Evolutionary conservation across 2,329 filamentous ascomycete genomes (phyloP).

Genomic region (Exophiala xenobiotica): DNA sequence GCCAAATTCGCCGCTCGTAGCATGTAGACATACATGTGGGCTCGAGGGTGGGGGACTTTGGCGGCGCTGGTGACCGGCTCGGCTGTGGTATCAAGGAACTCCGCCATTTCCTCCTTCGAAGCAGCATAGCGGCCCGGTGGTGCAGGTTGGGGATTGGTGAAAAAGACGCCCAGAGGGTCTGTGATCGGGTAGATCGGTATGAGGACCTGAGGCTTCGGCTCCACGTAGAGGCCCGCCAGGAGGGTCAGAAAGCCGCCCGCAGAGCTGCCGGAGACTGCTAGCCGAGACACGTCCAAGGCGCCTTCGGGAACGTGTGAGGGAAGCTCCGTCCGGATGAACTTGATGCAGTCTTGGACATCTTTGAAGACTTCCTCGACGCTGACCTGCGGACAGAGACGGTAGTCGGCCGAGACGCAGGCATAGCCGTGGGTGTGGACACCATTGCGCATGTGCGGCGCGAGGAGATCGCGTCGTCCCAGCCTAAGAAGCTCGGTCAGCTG

Average conservation of each 20-base stretch:
- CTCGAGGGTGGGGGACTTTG: background rate
- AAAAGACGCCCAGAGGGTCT: constrained; percentile 3
- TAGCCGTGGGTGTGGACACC: constrained; percentile 1
- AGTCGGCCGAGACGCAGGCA: constrained; percentile 4
- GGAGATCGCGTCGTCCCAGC: background rate
- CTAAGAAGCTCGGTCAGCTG: background rate
- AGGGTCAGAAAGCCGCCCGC: constrained; percentile 2
- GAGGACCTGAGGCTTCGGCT: constrained; percentile 1
- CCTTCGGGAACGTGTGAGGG: background rate
- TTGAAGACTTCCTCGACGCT: background rate
- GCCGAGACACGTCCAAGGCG: constrained; percentile 1
- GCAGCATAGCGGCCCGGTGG: background rate
- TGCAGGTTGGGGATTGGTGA: constrained; percentile 3
- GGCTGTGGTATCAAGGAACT: background rate
- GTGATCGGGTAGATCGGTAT: constrained; percentile 9
- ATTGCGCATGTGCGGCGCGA: background rate
- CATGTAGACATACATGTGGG: constrained; percentile 5
- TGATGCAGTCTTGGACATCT: constrained; percentile 5
- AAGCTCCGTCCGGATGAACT: constrained; percentile 4
- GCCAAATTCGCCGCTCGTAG: constrained; percentile 1
- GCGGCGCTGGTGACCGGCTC: background rate
- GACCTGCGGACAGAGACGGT: constrained; percentile 2
- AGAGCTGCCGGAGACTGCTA: constrained; percentile 3
- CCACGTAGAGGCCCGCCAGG: background rate
- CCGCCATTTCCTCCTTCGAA: background rate